Evolutionary conservation across 2,329 filamentous ascomycete species (phyloP).

Genomic region (Macrophomina phaseolina): DNA sequence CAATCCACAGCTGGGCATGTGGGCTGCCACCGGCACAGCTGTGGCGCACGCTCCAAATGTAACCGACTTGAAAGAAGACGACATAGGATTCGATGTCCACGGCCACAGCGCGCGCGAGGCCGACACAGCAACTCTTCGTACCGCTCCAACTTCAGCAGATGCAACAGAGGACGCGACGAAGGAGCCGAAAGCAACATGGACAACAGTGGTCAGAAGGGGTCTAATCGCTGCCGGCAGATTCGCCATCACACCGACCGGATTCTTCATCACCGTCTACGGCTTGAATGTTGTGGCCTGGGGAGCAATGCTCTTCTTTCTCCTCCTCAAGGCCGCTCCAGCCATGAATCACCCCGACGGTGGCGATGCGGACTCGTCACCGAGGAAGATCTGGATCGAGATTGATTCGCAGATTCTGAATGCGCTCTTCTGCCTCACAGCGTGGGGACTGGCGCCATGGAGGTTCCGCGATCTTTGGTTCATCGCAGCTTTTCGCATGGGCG

Average conservation of each 20-base stretch:
- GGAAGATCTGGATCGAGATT: conserved; percentile 75
- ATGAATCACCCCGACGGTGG: conserved; percentile 64
- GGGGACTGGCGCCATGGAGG: conserved; percentile 83
- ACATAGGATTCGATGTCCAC: conserved; percentile 2
- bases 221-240: conserved; percentile 5
- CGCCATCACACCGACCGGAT: conserved; percentile 3
- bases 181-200: conserved; percentile 9
- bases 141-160: not conserved
- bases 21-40: conserved; percentile 10
- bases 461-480: conserved; percentile 75
- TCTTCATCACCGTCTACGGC: conserved; percentile 44
- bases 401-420: conserved; percentile 83
- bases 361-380: conserved; percentile 13
- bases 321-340: conserved; percentile 74
- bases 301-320: conserved; percentile 85
- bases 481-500: conserved; percentile 63
- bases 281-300: conserved; percentile 91
- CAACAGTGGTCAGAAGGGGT: not conserved
- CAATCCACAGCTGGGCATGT: conserved; percentile 15
- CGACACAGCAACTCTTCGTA: not conserved
- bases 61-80: conserved; percentile 7
- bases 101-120: conserved; percentile 16
- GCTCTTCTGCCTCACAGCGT: conserved; percentile 85
- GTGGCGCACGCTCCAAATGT: conserved; percentile 7
- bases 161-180: not conserved